Evolutionary conservation across 441 rosid species (phyloP), one percentile per base, ranked within the genome.

Genomic region (Erysimum pusillum): DNA sequence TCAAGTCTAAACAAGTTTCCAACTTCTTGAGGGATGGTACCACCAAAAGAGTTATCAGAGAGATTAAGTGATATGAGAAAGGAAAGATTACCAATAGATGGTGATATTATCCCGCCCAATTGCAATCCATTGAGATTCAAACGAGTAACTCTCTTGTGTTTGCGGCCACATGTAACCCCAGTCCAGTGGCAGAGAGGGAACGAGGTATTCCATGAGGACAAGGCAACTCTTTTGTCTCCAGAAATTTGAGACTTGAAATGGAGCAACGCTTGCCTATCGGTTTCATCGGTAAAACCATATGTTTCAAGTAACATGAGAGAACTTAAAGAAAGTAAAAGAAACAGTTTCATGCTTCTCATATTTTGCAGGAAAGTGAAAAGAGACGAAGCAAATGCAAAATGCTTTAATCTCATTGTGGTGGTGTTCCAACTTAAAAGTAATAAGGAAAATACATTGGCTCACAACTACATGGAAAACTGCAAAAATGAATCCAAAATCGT

Each of bases 31-130:
- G 69, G 58, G 39, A 65, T 65, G 14, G 4, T 65, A 28, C 69
- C 69, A 46, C 69, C 28, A 32, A 64, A 64, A 31, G 15, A 46
- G 69, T 65, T 65, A 3, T 11, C 1, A 0, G 34, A 20, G 3
- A 66, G 58, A 65, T 48, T 4, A 15, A 65, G 69, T 3, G 7
- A 17, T 31, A 17, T 7, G 42, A 65, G 69, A 46, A 66, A 48
- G 2, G 70, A 66, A 34, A 34, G 70, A 49, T 66, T 66, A 66
- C 70, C 69, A 46, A 32, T 65, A 2, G 56, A 65, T 65, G 44
- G 69, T 32, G 69, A 46, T 65, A 65, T 64, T 25, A n/a, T n/a
- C 2, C 69, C 28, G 0, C 69, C 54, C 7, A 64, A 45, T 15
- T 31, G 25, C 69, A 45, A n/a, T 9, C 45, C 20, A 28, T 2